Conservation (phyloP, 1,139 yeast species). For the Hemisphaericaspora xylofermentans region DNA sequence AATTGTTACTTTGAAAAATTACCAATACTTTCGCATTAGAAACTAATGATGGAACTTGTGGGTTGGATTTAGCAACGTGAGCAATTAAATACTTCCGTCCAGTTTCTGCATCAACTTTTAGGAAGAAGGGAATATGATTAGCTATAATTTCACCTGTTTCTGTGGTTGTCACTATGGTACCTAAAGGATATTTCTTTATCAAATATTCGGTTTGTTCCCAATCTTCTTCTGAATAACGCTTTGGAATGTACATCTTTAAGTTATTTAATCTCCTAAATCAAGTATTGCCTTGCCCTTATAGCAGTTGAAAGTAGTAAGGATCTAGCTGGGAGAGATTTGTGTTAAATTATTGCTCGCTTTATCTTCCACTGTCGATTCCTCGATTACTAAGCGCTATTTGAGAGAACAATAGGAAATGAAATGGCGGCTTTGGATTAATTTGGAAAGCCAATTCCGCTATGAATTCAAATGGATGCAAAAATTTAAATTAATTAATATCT, state of each 20-base stretch:
- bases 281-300: no score
- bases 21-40: constrained; percentile 46
- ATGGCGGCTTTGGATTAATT: no score
- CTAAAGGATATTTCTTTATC: constrained; percentile 51
- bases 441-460: no score
- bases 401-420: no score
- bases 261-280: neutral
- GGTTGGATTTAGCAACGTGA: constrained; percentile 58
- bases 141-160: constrained; percentile 44
- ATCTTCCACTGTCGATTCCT: no score
- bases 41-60: constrained; percentile 48
- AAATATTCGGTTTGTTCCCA: constrained; percentile 43
- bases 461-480: no score
- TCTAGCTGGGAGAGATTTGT: no score
- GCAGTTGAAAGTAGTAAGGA: no score
- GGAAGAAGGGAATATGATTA: constrained; percentile 59
- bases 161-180: constrained; percentile 47
- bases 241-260: constrained; percentile 32
- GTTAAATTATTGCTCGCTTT: no score
- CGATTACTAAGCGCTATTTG: no score
- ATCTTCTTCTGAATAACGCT: constrained; percentile 28
- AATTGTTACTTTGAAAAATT: constrained; percentile 53
- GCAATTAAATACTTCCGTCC: constrained; percentile 50
- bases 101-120: constrained; percentile 34
- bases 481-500: no score